Evolutionary conservation across 495 filamentous ascomycete species (phyloP).

Genomic region (Annulohypoxylon nitens): DNA sequence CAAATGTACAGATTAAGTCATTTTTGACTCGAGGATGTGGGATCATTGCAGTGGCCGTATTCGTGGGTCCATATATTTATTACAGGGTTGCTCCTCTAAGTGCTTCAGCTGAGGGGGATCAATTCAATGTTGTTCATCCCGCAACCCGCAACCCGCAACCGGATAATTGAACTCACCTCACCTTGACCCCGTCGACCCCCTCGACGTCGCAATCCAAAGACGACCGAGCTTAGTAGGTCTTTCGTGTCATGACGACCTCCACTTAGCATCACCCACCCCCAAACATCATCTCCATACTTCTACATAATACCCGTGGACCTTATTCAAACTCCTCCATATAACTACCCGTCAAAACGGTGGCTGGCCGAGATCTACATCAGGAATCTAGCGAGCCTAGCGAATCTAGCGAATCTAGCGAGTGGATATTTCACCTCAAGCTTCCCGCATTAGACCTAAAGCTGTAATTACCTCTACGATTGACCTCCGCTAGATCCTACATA

Average conservation of each 20-base stretch:
- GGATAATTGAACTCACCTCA: constrained; percentile 39
- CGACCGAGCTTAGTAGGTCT: constrained; percentile 17
- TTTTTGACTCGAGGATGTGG: constrained; percentile 3
- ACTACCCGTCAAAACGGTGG: constrained; percentile 19
- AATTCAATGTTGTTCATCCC: constrained; percentile 35
- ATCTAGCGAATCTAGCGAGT: not conserved
- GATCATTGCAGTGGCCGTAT: not conserved
- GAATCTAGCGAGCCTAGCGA: too few relatives aligned
- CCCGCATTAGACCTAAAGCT: not conserved
- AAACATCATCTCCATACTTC: constrained; percentile 4
- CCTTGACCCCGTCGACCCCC: constrained; percentile 23
- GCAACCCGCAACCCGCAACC: constrained; percentile 37
- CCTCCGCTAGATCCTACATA: too few relatives aligned
- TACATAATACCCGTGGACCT: not conserved
- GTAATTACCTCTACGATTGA: not conserved
- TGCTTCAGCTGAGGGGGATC: constrained; percentile 41
- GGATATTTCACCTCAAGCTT: constrained; percentile 11
- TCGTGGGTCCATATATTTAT: constrained; percentile 20
- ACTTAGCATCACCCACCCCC: constrained; percentile 16
- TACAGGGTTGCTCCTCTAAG: constrained; percentile 19
- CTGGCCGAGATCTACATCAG: constrained; percentile 21
- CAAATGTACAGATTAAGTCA: constrained; percentile 7
- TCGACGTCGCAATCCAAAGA: constrained; percentile 46
- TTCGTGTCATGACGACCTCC: constrained; percentile 23
- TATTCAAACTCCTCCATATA: not conserved